Evolutionary conservation across 2,329 filamentous ascomycete species (phyloP).

Genomic region (Raffaelea albimanens): DNA sequence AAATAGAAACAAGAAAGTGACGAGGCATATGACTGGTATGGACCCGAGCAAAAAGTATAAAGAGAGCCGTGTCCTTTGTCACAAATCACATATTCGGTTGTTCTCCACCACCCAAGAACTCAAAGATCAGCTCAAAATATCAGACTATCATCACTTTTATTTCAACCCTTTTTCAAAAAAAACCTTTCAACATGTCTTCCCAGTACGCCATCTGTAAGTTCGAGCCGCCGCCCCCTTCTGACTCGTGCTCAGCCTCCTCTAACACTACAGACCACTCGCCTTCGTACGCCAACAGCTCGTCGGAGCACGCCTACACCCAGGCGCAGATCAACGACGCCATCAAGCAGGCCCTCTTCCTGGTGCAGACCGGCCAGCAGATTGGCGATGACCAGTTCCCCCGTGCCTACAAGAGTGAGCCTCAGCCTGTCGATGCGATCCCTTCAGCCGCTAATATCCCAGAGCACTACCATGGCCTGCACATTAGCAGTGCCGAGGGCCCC

Average conservation of each 20-base stretch:
- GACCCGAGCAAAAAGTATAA: not conserved
- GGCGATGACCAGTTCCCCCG: constrained; percentile 8
- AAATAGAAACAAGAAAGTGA: too few species aligned
- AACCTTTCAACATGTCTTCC: not conserved
- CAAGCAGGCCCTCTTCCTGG: constrained; percentile 4
- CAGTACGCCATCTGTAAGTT: not conserved
- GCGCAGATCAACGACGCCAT: constrained; percentile 8
- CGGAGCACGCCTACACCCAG: constrained; percentile 6
- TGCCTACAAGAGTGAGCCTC: constrained; percentile 5
- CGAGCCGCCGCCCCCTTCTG: not conserved
- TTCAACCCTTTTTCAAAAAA: not conserved
- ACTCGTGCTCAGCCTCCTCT: not conserved
- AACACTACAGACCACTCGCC: constrained; percentile 8
- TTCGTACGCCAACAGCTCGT: constrained; percentile 5
- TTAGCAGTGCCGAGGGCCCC: constrained; percentile 6
- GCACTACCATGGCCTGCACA: constrained; percentile 1
- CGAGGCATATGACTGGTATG: not conserved
- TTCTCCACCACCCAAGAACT: not conserved
- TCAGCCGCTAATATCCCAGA: not conserved
- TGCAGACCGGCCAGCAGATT: constrained; percentile 8
- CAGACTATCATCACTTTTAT: not conserved
- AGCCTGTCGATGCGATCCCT: not conserved
- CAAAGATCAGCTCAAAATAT: not conserved
- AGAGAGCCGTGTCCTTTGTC: not conserved
- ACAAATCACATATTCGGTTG: not conserved